Base-by-base conservation (phyloP, 2,329 filamentous ascomycete species). In the Byssochlamys sp. region DNA sequence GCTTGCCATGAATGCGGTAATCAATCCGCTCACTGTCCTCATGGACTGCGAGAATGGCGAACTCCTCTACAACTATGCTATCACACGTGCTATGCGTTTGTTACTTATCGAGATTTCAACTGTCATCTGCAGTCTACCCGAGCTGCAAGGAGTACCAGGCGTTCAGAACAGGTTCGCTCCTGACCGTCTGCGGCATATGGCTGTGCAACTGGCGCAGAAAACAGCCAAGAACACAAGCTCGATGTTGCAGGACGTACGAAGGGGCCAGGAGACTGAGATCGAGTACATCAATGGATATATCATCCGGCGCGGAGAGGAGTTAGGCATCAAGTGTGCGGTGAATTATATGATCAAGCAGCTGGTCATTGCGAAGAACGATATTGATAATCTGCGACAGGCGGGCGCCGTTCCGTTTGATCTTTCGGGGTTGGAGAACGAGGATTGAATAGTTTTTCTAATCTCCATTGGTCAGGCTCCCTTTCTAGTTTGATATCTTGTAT, bases 271-370 rank as follows among this genome's bases (percentile, higher is more conserved):
- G 58, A 90, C 89, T 0, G 90, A 96, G 66, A 82, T 96, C 48
- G 84, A 91, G 52, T 95, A 87, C 66, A 82, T 92, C 63, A 96
- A 95, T 69, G 92, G 91, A 0, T 99, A 92, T 75, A 87, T 99
- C 59, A 80, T 95, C 31, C 80, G 78, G 54, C 81, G 87, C 48
- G 94, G 88, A 0, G 80, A 83, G 64, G 82, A 89, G 68, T 66
- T 91, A 59, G 89, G 89, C 1, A 77, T 96, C n/a, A 77, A 82
- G 54, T 85, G 85, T 65, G 82, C 84, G 10, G 78, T 86, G 60
- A 94, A 95, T 68, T 85, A 86, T 65, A 81, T 89, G 78, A 77
- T 95, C 49, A 77, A 87, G 70, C 78, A 85, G 55, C 74, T 91
- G 74, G 85, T 96, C 53, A 84, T 88, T 67, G 88, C 84, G 26